Evolutionary conservation across 2,329 filamentous ascomycete genomes (phyloP).

Genomic region (Capronia epimyces): DNA sequence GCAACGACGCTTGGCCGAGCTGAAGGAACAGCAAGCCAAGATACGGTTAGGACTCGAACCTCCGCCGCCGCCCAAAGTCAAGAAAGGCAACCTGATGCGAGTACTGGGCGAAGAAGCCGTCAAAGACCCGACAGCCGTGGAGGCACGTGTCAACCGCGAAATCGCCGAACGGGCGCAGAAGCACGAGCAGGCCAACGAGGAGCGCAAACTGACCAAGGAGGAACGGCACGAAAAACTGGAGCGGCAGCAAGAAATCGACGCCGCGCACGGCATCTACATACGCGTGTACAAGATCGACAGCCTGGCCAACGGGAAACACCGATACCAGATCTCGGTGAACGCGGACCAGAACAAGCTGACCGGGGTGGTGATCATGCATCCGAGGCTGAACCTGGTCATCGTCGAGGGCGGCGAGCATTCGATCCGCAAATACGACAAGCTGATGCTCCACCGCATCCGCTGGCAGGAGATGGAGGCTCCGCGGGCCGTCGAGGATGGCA

Average conservation of each 20-base stretch:
- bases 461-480: conserved; percentile 86
- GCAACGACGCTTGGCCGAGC: conserved; percentile 82
- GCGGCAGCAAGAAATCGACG: conserved; percentile 78
- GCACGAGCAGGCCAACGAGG: conserved; percentile 74
- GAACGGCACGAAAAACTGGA: conserved; percentile 77
- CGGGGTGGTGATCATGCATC: conserved; percentile 87
- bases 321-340: conserved; percentile 88
- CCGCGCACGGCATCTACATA: conserved; percentile 75
- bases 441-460: conserved; percentile 89
- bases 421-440: conserved; percentile 78
- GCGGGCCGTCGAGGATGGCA: conserved; percentile 51
- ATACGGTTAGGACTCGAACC: conserved; percentile 85
- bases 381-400: conserved; percentile 79
- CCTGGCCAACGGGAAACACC: conserved; percentile 85
- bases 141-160: conserved; percentile 86
- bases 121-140: conserved; percentile 94
- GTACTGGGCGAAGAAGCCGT: conserved; percentile 89
- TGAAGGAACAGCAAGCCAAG: conserved; percentile 96
- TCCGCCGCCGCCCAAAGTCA: conserved; percentile 89
- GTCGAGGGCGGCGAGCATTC: conserved; percentile 85
- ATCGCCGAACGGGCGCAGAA: conserved; percentile 78
- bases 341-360: conserved; percentile 83
- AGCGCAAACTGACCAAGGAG: conserved; percentile 82
- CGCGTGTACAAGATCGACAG: conserved; percentile 85
- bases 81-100: conserved; percentile 95